Base-by-base conservation (phyloP, 2,329 filamentous ascomycete species). In the Dothistroma pini region DNA sequence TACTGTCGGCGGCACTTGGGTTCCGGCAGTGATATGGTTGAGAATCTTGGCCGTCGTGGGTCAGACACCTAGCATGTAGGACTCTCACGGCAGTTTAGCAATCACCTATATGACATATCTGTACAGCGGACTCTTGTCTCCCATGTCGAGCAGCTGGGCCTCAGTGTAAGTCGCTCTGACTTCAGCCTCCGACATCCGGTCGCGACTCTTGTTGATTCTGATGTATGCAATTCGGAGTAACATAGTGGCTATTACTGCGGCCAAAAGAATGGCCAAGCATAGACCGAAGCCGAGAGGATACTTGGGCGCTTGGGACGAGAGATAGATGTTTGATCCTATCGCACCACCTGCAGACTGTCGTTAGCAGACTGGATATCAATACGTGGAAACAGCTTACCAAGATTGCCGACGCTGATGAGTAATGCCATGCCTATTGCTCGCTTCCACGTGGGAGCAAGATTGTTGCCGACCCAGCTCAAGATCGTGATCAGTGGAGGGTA, bases 281-380 rank as follows among this genome's bases (percentile, higher is more conserved):
- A 59, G 41, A 61, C 78, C 74, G 64, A 83, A 81, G 0, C 81
- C 81, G 0, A 82, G 75, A 4, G 77, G 72, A 61, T 83, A 84
- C n/a, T 76, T 75, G 0, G 82, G 81, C 1, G 72, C 74, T 0
- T 86, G 76, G 22, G 85, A 78, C 29, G 85, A 78, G 19, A 67
- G 58, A 34, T 65, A 69, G 10, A 65, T 65, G 12, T 48, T 32
- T 16, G 29, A 31, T 22, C 55, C 57, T 38, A 61, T 56, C 14
- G 51, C 49, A 19, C 48, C 57, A 19, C 51, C 41, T 44, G 14
- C 8, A 2, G n/a, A 6, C n/a, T 19, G 16, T 44, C 3, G n/a
- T 14, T 44, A 44, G 8, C 3, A 16, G 41, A n/a, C 16, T 19
- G 41, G 16, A 7, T 9, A 19, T n/a, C 14, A n/a, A n/a, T 4